A percentile compares a stretch with the other conserved stretches of the same genome.
Conservation (phyloP, 1,284 basidiomycete genomes). For the Peniophora sp. region DNA sequence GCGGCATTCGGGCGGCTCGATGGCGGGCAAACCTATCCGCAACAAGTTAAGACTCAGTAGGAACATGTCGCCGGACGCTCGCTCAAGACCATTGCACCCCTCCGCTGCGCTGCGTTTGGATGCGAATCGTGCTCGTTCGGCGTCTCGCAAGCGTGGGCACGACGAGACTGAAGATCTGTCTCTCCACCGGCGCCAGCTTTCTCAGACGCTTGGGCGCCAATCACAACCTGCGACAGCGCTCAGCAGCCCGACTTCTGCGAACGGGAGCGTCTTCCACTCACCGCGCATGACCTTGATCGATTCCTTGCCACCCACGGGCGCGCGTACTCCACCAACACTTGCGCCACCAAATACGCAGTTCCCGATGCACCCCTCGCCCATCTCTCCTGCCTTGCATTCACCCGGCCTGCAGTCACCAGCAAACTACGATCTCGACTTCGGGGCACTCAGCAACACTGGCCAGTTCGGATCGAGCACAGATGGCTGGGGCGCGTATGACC, state of each 20-base stretch:
- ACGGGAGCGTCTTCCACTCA: slow-evolving; percentile 47
- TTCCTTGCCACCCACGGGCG: slow-evolving; percentile 16
- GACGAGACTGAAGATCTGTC: slow-evolving; percentile 48
- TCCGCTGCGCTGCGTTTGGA: slow-evolving; percentile 60
- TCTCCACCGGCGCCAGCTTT: slow-evolving; percentile 62
- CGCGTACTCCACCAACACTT: slow-evolving; percentile 3
- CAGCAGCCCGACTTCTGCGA: slow-evolving; percentile 62
- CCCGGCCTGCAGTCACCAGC: slow-evolving; percentile 21
- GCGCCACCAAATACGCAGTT: background rate
- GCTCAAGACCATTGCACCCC: slow-evolving; percentile 51
- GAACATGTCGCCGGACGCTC: slow-evolving; percentile 52
- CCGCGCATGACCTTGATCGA: slow-evolving; percentile 44
- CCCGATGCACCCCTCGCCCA: slow-evolving; percentile 2
- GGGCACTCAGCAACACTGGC: background rate
- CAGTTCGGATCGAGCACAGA: too few species aligned
- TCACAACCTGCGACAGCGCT: slow-evolving; percentile 47
- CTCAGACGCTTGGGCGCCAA: slow-evolving; percentile 47
- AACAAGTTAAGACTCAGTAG: slow-evolving; percentile 35
- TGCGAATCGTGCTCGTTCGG: slow-evolving; percentile 62
- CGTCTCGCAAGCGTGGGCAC: slow-evolving; percentile 62
- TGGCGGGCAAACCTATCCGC: slow-evolving; percentile 40
- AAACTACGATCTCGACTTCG: slow-evolving; percentile 13
- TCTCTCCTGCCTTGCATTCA: slow-evolving; percentile 9
- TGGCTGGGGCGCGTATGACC: too few species aligned
- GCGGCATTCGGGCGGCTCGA: slow-evolving; percentile 12